These are phyloP conservation scores for Ophiocytium majus DNA, from an alignment of 352 stramenopile species.

Conservation along the genomic window DNA sequence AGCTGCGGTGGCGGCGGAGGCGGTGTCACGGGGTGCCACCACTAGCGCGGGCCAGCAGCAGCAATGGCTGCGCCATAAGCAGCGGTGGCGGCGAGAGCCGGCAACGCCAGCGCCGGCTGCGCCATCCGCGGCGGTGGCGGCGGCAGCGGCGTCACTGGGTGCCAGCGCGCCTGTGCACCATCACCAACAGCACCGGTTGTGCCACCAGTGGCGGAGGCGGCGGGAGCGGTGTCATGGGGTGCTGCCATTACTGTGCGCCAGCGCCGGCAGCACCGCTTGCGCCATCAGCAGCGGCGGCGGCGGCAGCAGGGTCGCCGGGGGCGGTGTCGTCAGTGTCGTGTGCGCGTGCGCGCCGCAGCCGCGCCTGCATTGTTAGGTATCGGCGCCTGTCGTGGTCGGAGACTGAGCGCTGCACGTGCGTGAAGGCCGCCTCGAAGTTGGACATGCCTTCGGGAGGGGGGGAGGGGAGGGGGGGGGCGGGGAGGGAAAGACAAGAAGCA, in stretches of 20 bases:
- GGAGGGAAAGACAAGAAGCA: not conserved
- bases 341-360: conserved; percentile 45
- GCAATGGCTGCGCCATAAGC: not conserved
- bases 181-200: not conserved
- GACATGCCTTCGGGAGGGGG: not conserved
- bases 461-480: not conserved
- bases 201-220: not conserved
- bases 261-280: not conserved
- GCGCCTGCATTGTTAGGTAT: conserved; percentile 48
- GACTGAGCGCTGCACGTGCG: conserved; percentile 34
- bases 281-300: not conserved
- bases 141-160: too few relatives aligned
- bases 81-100: not conserved
- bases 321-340: conserved; percentile 10
- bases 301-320: not conserved
- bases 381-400: conserved; percentile 34
- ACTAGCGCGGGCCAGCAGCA: not conserved
- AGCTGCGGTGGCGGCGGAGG: not conserved
- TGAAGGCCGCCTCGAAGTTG: conserved; percentile 57
- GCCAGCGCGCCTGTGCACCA: not conserved
- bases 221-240: too few relatives aligned
- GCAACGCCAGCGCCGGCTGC: not conserved
- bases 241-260: not conserved
- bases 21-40: not conserved
- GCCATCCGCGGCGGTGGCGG: not conserved